Evolutionary conservation across 164 flowering plant genomes (phyloP), one percentile per base, ranked within the genome.

Genomic region (Liriodendron chinense): DNA sequence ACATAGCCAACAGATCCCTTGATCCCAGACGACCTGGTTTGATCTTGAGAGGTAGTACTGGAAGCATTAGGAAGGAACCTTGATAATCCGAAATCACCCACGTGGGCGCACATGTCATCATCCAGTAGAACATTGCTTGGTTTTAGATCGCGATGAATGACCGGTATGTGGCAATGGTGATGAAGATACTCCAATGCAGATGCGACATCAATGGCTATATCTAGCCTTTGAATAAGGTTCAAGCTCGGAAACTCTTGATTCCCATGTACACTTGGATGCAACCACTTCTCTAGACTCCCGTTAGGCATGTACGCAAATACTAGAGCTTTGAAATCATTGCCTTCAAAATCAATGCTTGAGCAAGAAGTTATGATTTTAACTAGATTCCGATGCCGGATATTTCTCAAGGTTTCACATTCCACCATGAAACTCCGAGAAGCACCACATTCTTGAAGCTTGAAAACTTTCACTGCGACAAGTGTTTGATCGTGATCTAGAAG

Each of bases 401-500:
- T 81, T 75, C 79, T 72, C 73, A 82, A 26, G n/a, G 83, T 81
- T 23, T 78, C 7, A 49, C 85, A 83, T 73, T 83, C 87, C 0
- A 82, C 80, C 59, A 68, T 68, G 74, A 83, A 85, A 67, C 84
- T 81, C 78, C 80, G 62, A 5, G 68, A 6, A 62, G 74, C 68
- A 75, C 82, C 82, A 3, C 22, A 49, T 9, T 63, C 70, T 47
- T 76, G 66, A 56, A 83, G 74, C 2, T 83, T 74, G n/a, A 83
- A 74, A 2, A 85, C 85, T 67, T 85, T 85, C 34, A 83, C 78
- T 23, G 84, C 87, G 64, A 83, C 80, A 43, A 26, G 6, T 62
- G 22, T 47, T 59, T 63, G 75, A 26, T 70, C 57, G 16, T n/a
- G 28, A 14, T n/a, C 47, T 6, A 83, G 28, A 1, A 21, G 66